Evolutionary conservation across 768 basidiomycete species (phyloP), one percentile per base, ranked within the genome.

Genomic region (Pholiota microspora): DNA sequence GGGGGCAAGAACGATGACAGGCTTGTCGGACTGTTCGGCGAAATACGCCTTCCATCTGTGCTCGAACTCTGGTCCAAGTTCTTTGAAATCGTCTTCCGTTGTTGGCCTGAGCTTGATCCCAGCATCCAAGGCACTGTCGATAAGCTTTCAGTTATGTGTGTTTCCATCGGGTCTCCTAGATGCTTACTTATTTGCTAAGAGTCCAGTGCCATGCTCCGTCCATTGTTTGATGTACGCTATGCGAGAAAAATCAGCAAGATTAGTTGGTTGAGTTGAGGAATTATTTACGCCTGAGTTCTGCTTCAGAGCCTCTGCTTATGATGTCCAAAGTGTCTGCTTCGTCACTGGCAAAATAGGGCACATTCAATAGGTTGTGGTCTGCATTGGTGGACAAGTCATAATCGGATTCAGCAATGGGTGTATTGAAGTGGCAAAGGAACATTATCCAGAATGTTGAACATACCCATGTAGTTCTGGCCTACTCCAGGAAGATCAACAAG

Each of bases 401-500:
- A 31, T 31, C n/a, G n/a, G n/a, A n/a, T 31, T 25, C 25, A 49
- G 24, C 9, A 2, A 25, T 21, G 13, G 13, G 4, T 31, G 23
- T 34, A n/a, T n/a, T n/a, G n/a, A n/a, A n/a, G 16, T 15, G 31
- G 12, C 21, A 18, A 21, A 36, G 7, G 31, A 49, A 24, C 16
- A 8, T 1, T 13, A 28, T 10, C 23, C n/a, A n/a, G n/a, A n/a
- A n/a, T n/a, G n/a, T n/a, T n/a, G 3, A 21, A 25, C 58, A 35
- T 49, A 78, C 81, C 82, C 58, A 76, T 73, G 48, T 79, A 82
- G 55, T 89, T 81, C 63, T 86, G 83, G 2, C 90, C 89, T 0
- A 94, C 89, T 16, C 85, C 85, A 2, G 88, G 87, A 13, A 90
- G 77, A 49, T 88, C 81, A 12, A 86, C 74, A 31, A 81, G 49